Percentiles rank a stretch among this genome's conserved stretches.
phyloP scores from a whole-genome alignment of 768 basidiomycete species.

The Calocybe cyanea region DNA sequence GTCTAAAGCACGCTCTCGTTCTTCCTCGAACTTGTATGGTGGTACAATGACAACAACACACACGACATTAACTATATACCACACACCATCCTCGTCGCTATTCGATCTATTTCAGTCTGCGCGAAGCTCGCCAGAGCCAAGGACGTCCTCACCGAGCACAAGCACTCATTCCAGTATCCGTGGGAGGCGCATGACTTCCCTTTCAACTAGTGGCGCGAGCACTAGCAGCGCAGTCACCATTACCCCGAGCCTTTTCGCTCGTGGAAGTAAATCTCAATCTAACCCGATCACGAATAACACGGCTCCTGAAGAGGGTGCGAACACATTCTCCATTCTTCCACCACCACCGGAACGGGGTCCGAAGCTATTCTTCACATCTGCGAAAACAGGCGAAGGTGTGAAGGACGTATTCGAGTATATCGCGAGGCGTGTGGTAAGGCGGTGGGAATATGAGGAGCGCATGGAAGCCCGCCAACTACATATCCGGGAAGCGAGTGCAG shows the following conservation, averaged over 20 bases:
- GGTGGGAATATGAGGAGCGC: constrained; percentile 67
- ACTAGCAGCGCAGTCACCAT: constrained; percentile 51
- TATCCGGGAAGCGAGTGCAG: constrained; percentile 31
- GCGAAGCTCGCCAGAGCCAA: constrained; percentile 52
- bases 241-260: constrained; percentile 55
- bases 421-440: constrained; percentile 52
- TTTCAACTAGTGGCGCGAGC: constrained; percentile 37
- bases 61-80: constrained; percentile 61
- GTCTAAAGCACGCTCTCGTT: constrained; percentile 43
- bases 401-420: constrained; percentile 75
- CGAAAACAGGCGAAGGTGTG: constrained; percentile 75
- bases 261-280: constrained; percentile 19
- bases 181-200: constrained; percentile 24
- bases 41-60: constrained; percentile 57
- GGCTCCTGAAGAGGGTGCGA: constrained; percentile 13
- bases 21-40: constrained; percentile 36
- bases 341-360: constrained; percentile 50
- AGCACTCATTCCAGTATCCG: constrained; percentile 21
- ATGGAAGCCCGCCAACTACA: constrained; percentile 42
- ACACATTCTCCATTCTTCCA: too few relatives aligned
- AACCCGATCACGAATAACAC: constrained; percentile 7
- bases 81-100: constrained; percentile 78
- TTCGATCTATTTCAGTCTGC: constrained; percentile 62
- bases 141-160: constrained; percentile 19
- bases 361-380: constrained; percentile 70